Base-by-base conservation (phyloP, 176 grass and related monocot species). In the Calamus simplicifolius region DNA sequence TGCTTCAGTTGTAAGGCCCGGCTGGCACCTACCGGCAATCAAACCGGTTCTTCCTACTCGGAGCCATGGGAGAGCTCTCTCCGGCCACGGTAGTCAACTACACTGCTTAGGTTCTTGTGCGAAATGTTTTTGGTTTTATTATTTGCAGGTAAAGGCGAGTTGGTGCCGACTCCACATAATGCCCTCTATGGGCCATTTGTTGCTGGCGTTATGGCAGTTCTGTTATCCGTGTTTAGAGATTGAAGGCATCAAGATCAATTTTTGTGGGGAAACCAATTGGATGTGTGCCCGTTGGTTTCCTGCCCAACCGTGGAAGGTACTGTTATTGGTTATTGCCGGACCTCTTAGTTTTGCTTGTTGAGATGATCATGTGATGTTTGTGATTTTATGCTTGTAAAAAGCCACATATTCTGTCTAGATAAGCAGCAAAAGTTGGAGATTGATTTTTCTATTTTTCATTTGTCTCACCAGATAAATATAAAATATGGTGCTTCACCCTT, bases 261-360 rank as follows among this genome's bases (percentile, higher is more conserved):
- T 84, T 94, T 84, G 89, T 87, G 84, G 77, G 89, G 89, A 27
- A 73, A 58, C 6, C 19, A 62, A 4, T 12, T 74, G 7, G 80
- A 80, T 27, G 83, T 66, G 3, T 93, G 89, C 63, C 58, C 81
- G 15, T 55, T 93, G 43, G 83, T 83, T 5, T 51, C 29, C 5
- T 93, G 89, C 35, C 83, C 89, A 4, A 93, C 74, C 0, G 62
- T 70, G 10, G 70, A 73, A 19, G 74, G 83, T 1, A 64, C 87
- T 1, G 13, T 69, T 5, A 50, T 75, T 3, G 66, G 61, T 3
- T 70, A 76, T 52, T 93, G 89, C 53, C 88, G 77, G 2, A 4
- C 4, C 28, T 29, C 5, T 29, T 4, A 4, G 28, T 4, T 29
- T 29, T 29, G 28, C 0, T 29, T 5, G 28, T 29, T 23, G 21